phyloP scores from a whole-genome alignment of 768 basidiomycete species.

The Lentinula sp. region DNA sequence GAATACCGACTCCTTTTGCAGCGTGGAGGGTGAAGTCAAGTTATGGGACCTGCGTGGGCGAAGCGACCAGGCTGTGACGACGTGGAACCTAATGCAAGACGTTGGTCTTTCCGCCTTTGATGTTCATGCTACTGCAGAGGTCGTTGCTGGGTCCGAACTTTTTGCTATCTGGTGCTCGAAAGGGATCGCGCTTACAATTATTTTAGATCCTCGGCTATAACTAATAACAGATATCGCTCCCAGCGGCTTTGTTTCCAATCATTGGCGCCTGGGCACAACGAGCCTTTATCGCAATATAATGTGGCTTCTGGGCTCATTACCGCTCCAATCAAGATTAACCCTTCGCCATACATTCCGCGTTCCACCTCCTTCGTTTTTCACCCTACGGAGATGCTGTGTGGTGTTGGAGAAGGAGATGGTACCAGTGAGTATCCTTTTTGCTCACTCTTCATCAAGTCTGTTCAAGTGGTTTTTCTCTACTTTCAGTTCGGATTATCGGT shows the following conservation, averaged over 20 bases:
- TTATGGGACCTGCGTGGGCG: slow-evolving; percentile 82
- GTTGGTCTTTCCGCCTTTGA: slow-evolving; percentile 82
- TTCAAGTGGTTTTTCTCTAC: neutral
- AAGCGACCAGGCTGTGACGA: slow-evolving; percentile 47
- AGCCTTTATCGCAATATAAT: slow-evolving; percentile 36
- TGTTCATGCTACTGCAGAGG: slow-evolving; percentile 74
- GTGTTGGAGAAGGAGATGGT: slow-evolving; percentile 69
- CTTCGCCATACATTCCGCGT: slow-evolving; percentile 57
- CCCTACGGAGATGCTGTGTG: slow-evolving; percentile 82
- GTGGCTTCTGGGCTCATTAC: slow-evolving; percentile 50
- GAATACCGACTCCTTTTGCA: slow-evolving; percentile 20
- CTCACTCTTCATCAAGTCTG: neutral
- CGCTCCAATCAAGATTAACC: slow-evolving; percentile 48
- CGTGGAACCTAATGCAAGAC: slow-evolving; percentile 55
- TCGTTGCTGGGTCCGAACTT: slow-evolving; percentile 78
- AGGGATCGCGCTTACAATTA: neutral
- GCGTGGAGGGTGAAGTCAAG: slow-evolving; percentile 84
- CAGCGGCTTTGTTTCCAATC: slow-evolving; percentile 62
- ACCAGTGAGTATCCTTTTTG: slow-evolving; percentile 29
- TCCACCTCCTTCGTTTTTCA: slow-evolving; percentile 72
- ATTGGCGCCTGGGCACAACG: slow-evolving; percentile 22
- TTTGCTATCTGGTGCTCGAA: slow-evolving; percentile 6
- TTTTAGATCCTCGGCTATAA: slow-evolving; percentile 53
- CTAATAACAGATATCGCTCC: slow-evolving; percentile 54
- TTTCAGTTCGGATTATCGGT: slow-evolving; percentile 48